Evolutionary conservation across 2,329 filamentous ascomycete genomes (phyloP), one percentile per base, ranked within the genome.

Genomic region (Macrophomina pseudophaseolina): DNA sequence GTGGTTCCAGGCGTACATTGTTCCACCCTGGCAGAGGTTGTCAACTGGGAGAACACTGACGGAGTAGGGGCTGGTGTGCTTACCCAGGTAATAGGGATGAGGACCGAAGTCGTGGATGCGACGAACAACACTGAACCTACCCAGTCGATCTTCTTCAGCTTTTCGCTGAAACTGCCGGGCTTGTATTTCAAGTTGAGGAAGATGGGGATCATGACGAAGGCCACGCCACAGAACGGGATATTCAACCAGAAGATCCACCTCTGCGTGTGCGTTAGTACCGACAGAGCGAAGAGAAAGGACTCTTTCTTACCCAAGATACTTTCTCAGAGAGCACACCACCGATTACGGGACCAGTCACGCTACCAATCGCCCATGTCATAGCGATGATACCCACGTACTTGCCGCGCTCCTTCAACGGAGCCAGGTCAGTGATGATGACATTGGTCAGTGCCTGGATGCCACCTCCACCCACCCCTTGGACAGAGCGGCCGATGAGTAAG

Each of bases 61-160:
- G 7, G n/a, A 46, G 44, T 18, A 68, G 68, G 70, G 67, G 35
- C 16, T 63, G 65, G 48, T 63, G 16, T 54, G 32, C 49, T 44
- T 46, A 64, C 62, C 80, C 84, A 87, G 14, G 85, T 87, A 18
- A 89, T 71, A 0, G 85, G 85, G 49, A 88, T 84, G 49, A 89
- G 75, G 67, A 88, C 81, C 7, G 82, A 82, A 0, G 86, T 85
- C 33, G 83, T 78, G 44, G 84, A 84, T 5, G 78, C 82, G n/a
- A 86, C 80, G 71, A 90, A 89, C 3, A 91, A 69, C 0, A 84
- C 65, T 1, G 83, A 83, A 0, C 89, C 88, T 33, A 85, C 58
- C 82, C 85, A 90, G 72, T 91, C 88, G 40, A 90, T 82, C 12
- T 80, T 79, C 38, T 74, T 75, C 1, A 86, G 73, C 67, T 86